phyloP scores from a whole-genome alignment of 176 grass and related monocot species.

The Oryza officinalis region DNA sequence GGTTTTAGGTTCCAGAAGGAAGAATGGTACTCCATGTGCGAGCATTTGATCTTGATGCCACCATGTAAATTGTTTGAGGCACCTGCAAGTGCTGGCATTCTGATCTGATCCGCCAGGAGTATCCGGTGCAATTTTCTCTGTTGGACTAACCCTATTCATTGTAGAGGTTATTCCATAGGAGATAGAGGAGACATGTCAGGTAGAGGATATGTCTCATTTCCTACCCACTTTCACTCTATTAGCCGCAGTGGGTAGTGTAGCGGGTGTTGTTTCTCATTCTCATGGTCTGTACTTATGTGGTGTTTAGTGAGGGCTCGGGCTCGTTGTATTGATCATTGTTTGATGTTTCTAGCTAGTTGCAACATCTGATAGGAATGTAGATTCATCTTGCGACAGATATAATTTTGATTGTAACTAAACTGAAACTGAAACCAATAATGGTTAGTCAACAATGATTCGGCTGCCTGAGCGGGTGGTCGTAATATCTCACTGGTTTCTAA shows the following conservation, averaged over 20 bases:
- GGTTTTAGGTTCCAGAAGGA: slow-evolving; percentile 1
- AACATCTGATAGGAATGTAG: slow-evolving; percentile 18
- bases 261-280: background rate
- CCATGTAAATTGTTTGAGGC: slow-evolving; percentile 34
- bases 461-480: background rate
- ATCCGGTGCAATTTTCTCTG: background rate
- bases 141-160: background rate
- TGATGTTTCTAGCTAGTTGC: slow-evolving; percentile 5
- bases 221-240: slow-evolving; percentile 39
- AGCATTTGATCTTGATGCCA: slow-evolving; percentile 8
- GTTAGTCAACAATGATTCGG: slow-evolving; percentile 10
- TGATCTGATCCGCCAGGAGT: slow-evolving; percentile 5
- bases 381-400: slow-evolving; percentile 9
- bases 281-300: background rate
- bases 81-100: slow-evolving; percentile 22
- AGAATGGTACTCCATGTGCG: background rate
- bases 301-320: background rate
- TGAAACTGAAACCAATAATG: slow-evolving; percentile 34
- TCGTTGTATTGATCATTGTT: background rate
- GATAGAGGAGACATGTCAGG: slow-evolving; percentile 5
- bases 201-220: slow-evolving; percentile 25
- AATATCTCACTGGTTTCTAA: background rate
- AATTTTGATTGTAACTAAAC: slow-evolving; percentile 40
- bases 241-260: slow-evolving; percentile 34
- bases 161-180: background rate